Conservation (phyloP, 176 grass and related monocot genomes). For the Oryza australiensis region DNA sequence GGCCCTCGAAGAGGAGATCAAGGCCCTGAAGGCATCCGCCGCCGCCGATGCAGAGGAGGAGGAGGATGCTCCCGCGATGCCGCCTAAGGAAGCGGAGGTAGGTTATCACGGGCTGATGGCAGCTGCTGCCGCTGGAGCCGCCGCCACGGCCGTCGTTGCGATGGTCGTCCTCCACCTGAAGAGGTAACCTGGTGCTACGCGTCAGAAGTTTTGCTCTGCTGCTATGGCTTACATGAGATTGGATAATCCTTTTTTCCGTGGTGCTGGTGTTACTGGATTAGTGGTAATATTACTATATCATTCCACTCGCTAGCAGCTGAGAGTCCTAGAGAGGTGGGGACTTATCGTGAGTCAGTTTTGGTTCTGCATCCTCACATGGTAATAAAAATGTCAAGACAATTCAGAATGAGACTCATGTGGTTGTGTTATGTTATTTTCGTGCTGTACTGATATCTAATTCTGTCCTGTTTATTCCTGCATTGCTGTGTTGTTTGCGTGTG, state of each 20-base stretch:
- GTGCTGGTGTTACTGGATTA: slow-evolving; percentile 34
- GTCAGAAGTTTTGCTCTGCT: slow-evolving; percentile 45
- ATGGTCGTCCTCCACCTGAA: slow-evolving; percentile 37
- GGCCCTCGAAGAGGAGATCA: slow-evolving; percentile 42
- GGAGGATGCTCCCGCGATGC: not conserved
- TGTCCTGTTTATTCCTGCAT: not conserved
- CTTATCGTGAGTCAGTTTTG: not conserved
- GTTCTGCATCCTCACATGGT: slow-evolving; percentile 14
- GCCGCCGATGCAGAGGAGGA: not conserved
- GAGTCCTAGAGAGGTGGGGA: slow-evolving; percentile 1
- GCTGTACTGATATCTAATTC: not conserved
- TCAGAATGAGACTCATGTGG: not conserved
- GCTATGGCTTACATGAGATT: slow-evolving; percentile 38
- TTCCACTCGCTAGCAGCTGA: slow-evolving; percentile 14
- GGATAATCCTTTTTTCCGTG: slow-evolving; percentile 17
- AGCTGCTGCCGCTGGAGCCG: slow-evolving; percentile 40
- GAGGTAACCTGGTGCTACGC: slow-evolving; percentile 48
- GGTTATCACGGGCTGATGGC: slow-evolving; percentile 25
- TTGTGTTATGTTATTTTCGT: slow-evolving; percentile 1
- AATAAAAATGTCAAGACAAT: slow-evolving; percentile 49
- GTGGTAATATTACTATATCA: slow-evolving; percentile 19
- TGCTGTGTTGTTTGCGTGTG: not conserved
- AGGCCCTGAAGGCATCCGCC: slow-evolving; percentile 40
- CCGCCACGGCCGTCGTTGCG: slow-evolving; percentile 21
- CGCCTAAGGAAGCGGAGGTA: not conserved